phyloP scores from a whole-genome alignment of 768 basidiomycete species.

The Mrakia gelida region DNA sequence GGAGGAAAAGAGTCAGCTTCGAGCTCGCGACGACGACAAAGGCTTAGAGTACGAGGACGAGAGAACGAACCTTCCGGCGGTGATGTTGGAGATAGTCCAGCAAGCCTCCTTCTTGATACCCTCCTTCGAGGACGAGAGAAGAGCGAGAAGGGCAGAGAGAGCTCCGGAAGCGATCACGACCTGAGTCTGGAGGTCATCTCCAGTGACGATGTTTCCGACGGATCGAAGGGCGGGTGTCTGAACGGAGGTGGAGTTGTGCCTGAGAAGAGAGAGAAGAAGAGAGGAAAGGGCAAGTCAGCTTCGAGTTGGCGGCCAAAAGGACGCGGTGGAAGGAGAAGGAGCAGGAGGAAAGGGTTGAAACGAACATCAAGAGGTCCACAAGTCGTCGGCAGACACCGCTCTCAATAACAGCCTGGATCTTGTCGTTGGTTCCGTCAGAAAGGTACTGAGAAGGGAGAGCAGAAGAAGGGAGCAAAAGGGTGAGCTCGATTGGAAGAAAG shows the following conservation, averaged over 20 bases:
- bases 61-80: slow-evolving; percentile 58
- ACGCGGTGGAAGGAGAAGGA: background rate
- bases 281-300: background rate
- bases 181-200: slow-evolving; percentile 98
- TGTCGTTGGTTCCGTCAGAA: slow-evolving; percentile 97
- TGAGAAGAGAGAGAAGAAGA: slow-evolving; percentile 23
- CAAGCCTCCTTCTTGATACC: slow-evolving; percentile 99
- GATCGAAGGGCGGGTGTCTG: slow-evolving; percentile 98
- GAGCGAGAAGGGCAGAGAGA: slow-evolving; percentile 84
- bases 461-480: background rate
- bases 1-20: background rate
- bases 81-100: slow-evolving; percentile 99
- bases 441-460: slow-evolving; percentile 55
- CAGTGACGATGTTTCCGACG: slow-evolving; percentile 98
- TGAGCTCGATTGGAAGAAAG: background rate
- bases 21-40: background rate
- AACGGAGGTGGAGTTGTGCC: slow-evolving; percentile 66
- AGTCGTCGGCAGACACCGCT: slow-evolving; percentile 95
- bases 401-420: slow-evolving; percentile 99
- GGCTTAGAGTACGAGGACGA: background rate
- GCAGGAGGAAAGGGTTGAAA: slow-evolving; percentile 1
- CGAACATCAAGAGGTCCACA: slow-evolving; percentile 85
- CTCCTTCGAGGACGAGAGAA: slow-evolving; percentile 94
- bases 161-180: slow-evolving; percentile 98
- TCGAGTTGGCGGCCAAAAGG: background rate